A percentile compares a stretch with the other conserved stretches of the same genome.
Conservation (phyloP, 768 basidiomycete species). For the Termitomyces sp. region DNA sequence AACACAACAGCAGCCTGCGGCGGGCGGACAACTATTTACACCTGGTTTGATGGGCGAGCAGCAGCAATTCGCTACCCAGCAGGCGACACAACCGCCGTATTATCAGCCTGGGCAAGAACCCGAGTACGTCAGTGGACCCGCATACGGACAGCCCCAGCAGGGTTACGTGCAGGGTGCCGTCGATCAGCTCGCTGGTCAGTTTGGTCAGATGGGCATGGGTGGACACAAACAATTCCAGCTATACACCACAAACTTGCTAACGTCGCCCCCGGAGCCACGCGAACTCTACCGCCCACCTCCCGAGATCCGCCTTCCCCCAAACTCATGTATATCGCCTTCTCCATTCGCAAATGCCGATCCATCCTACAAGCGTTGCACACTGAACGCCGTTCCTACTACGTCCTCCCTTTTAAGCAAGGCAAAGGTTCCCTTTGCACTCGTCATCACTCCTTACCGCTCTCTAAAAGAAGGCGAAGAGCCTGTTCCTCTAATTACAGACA, state of each 20-base stretch:
- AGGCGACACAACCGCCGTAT: conserved; percentile 36
- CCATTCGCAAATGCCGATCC: conserved; percentile 81
- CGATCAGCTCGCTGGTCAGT: conserved; percentile 75
- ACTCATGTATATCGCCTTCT: conserved; percentile 72
- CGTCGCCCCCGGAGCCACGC: conserved; percentile 86
- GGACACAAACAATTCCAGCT: conserved; percentile 75
- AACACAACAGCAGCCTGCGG: conserved; percentile 32
- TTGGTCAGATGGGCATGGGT: conserved; percentile 82
- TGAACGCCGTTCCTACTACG: conserved; percentile 92
- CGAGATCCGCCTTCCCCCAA: conserved; percentile 84
- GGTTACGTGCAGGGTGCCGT: conserved; percentile 47
- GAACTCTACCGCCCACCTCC: conserved; percentile 82
- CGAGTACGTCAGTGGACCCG: conserved; percentile 40
- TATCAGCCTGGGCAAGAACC: conserved; percentile 42
- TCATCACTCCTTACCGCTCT: conserved; percentile 88
- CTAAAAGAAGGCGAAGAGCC: conserved; percentile 77
- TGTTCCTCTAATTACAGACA: conserved; percentile 89
- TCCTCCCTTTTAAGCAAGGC: conserved; percentile 83
- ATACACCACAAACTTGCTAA: conserved; percentile 88
- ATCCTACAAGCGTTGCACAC: conserved; percentile 87
- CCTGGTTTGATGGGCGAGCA: conserved; percentile 74
- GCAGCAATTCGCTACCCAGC: conserved; percentile 62
- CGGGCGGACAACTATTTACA: conserved; percentile 68
- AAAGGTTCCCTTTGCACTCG: conserved; percentile 84
- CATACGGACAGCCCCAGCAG: conserved; percentile 31